Evolutionary conservation across 805 yeast genomes (phyloP).

Genomic region (Wickerhamomyces tratensis): DNA sequence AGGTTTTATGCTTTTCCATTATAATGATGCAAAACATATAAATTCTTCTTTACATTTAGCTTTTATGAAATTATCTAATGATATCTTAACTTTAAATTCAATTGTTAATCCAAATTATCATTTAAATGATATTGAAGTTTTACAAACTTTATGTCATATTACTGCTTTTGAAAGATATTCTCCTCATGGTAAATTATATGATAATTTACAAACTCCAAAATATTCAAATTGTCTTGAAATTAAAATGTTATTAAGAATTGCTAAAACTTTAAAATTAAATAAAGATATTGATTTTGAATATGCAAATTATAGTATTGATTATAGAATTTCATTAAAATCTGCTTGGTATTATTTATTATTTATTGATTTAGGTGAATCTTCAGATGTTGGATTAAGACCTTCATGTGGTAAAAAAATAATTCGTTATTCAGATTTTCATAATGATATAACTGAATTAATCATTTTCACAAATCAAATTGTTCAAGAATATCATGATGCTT

Average conservation of each 20-base stretch:
- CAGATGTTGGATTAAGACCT: neutral
- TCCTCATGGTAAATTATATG: neutral
- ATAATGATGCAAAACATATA: neutral
- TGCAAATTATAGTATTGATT: neutral
- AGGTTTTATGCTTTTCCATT: neutral
- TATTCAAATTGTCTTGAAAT: neutral
- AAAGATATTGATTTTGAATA: neutral
- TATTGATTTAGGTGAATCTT: neutral
- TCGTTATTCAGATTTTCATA: neutral
- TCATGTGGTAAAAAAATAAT: too few relatives aligned
- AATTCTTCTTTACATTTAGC: neutral
- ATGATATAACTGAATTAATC: neutral
- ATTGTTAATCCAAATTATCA: neutral
- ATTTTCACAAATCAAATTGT: too few relatives aligned
- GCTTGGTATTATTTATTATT: neutral
- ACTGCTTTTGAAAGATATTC: neutral
- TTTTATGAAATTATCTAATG: too few relatives aligned
- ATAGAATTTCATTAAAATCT: neutral
- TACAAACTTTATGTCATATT: neutral
- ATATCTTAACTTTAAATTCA: neutral
- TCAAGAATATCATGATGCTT: neutral
- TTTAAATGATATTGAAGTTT: neutral
- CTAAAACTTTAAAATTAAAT: neutral
- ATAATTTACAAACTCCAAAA: neutral
- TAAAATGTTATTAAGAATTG: neutral